Base-by-base conservation (phyloP, 2,329 filamentous ascomycete genomes). In the Ophiostoma himal-ulmi region DNA sequence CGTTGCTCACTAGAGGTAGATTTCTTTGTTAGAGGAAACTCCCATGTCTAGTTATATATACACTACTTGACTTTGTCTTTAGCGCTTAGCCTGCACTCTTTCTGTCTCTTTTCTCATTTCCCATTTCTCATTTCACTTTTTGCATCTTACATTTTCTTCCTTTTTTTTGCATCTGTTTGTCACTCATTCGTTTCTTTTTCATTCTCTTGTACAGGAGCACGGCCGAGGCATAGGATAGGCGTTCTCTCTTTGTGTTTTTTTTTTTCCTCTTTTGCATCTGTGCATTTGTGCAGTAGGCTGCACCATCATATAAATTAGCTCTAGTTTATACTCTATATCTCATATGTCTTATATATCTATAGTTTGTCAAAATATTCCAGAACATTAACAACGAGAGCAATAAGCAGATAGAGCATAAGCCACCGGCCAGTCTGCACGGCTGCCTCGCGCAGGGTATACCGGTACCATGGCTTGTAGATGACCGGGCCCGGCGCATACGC, bases 1-100 rank as follows among this genome's bases (percentile, higher is more conserved):
- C 68, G 86, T 84, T 70, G 84, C 85, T 70, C 87, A 91, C 80
- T 92, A 80, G 65, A 20, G 6, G 14, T 10, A 36, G 22, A 2
- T n/a, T 65, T 14, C 0, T 48, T 64, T 39, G 52, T 10, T 3
- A 22, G 22, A 10, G 14, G 14, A 17, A 26, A 20, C 6, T 26
- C 10, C 3, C 26, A 3, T 62, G 13, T 54, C 26, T 26, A 7
- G 30, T 22, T 22, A 60, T 30, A 64, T 10, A 34, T 20, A 20
- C 22, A n/a, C 20, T 64, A 30, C 57, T 36, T 34, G 30, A n/a
- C 44, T 62, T 62, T 62, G 52, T 62, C 6, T 62, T 20, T 26
- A 22, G 57, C 14, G 57, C 57, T 57, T 57, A 57, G 52, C 52
- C 44, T 36, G 62, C 8, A 65, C 8, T 39, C 10, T 39, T 22